phyloP scores from a whole-genome alignment of 805 yeast genomes.

The Hanseniaspora nectarophila region DNA sequence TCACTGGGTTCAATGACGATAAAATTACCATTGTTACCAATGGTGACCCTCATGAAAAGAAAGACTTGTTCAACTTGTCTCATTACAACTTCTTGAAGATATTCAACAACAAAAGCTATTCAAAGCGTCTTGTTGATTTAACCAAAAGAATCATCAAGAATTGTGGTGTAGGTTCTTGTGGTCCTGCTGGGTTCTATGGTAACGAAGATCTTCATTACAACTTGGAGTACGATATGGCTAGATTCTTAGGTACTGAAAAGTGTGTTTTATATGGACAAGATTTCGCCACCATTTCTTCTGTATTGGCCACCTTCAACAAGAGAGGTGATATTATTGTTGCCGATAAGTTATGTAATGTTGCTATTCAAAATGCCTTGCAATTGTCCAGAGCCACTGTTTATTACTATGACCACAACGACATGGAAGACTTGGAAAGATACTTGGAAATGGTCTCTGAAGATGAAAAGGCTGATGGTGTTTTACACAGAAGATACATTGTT shows the following conservation, averaged over 20 bases:
- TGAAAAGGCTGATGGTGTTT: conserved; percentile 46
- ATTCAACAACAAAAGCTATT: conserved; percentile 37
- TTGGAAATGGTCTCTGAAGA: conserved; percentile 50
- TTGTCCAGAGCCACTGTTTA: conserved; percentile 73
- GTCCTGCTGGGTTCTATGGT: conserved; percentile 96
- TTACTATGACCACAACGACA: conserved; percentile 73
- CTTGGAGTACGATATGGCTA: conserved; percentile 62
- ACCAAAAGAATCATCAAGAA: conserved; percentile 41
- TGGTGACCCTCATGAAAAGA: conserved; percentile 1
- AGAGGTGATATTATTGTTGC: conserved; percentile 89
- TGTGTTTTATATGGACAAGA: conserved; percentile 90
- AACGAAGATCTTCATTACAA: conserved; percentile 82
- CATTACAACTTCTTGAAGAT: conserved; percentile 62
- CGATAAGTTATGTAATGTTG: conserved; percentile 62
- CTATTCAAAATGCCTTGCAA: conserved; percentile 77
- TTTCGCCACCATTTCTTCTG: conserved; percentile 72
- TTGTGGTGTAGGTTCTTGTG: conserved; percentile 95
- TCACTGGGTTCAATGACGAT: conserved; percentile 5
- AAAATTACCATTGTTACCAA: conserved; percentile 18
- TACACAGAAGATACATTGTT: conserved; percentile 80
- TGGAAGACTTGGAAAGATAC: conserved; percentile 64
- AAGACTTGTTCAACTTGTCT: conserved; percentile 50
- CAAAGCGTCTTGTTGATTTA: conserved; percentile 25
- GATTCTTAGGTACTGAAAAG: conserved; percentile 62
- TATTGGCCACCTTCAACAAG: conserved; percentile 83